Conservation (phyloP, 768 basidiomycete species). For the Naematelia encephala region DNA sequence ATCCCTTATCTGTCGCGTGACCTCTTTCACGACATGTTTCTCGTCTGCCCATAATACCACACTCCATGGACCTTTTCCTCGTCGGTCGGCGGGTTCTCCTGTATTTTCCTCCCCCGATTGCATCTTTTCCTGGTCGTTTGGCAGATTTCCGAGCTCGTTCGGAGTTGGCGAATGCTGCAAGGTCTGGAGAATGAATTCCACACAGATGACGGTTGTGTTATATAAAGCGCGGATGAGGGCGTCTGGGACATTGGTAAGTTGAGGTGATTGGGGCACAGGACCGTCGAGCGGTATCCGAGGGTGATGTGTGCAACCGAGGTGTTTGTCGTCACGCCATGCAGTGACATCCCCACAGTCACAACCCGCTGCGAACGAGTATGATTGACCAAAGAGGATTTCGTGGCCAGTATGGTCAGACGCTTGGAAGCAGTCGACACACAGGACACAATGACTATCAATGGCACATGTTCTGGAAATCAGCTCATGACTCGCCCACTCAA, state of each 20-base stretch:
- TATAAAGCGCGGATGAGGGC: slow-evolving; percentile 61
- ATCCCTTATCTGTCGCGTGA: slow-evolving; percentile 54
- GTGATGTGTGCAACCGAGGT: slow-evolving; percentile 69
- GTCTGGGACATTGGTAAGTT: slow-evolving; percentile 51
- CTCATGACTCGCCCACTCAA: not conserved
- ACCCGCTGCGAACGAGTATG: slow-evolving; percentile 71
- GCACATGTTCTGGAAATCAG: slow-evolving; percentile 71
- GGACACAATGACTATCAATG: slow-evolving; percentile 80
- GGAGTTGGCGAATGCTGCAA: slow-evolving; percentile 80
- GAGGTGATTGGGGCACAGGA: slow-evolving; percentile 53
- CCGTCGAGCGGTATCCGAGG: slow-evolving; percentile 55
- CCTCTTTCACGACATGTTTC: slow-evolving; percentile 88
- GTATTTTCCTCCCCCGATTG: slow-evolving; percentile 8
- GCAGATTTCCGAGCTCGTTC: slow-evolving; percentile 21
- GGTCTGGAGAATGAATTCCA: slow-evolving; percentile 80
- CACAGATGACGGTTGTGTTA: slow-evolving; percentile 67
- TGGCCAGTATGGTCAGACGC: slow-evolving; percentile 80
- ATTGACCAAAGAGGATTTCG: slow-evolving; percentile 90
- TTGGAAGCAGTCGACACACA: slow-evolving; percentile 86
- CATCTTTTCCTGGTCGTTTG: slow-evolving; percentile 54
- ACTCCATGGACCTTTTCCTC: slow-evolving; percentile 33
- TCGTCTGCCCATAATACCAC: slow-evolving; percentile 94
- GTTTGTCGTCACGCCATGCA: slow-evolving; percentile 63
- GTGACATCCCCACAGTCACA: slow-evolving; percentile 94
- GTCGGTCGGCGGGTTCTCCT: slow-evolving; percentile 15